Evolutionary conservation across 2,329 filamentous ascomycete species (phyloP).

Genomic region (Aphanoascus verrucosus): DNA sequence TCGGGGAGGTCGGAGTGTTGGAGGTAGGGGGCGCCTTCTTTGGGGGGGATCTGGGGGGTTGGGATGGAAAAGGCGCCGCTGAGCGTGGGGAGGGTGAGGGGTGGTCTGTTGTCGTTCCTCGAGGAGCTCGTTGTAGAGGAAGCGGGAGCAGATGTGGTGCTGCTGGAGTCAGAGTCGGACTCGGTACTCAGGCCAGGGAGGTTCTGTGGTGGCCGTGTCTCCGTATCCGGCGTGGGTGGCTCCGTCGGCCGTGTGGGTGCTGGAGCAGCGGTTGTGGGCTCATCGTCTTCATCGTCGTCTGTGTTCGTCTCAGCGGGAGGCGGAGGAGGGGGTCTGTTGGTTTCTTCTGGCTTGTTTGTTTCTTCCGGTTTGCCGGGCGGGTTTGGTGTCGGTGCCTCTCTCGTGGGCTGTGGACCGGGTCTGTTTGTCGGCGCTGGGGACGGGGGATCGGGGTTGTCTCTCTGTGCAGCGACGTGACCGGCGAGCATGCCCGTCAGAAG

Average conservation of each 20-base stretch:
- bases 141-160: slow-evolving; percentile 18
- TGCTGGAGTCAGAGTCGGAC: slow-evolving; percentile 19
- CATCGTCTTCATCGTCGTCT: slow-evolving; percentile 15
- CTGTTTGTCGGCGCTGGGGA: background rate
- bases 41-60: slow-evolving; percentile 67
- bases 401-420: slow-evolving; percentile 16
- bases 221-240: slow-evolving; percentile 14
- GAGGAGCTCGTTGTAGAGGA: slow-evolving; percentile 17
- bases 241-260: slow-evolving; percentile 15
- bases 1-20: slow-evolving; percentile 73
- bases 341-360: background rate
- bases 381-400: slow-evolving; percentile 17
- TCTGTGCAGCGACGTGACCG: slow-evolving; percentile 12
- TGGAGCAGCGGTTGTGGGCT: slow-evolving; percentile 16
- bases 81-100: slow-evolving; percentile 41
- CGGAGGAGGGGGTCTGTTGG: background rate
- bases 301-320: background rate
- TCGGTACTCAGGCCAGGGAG: slow-evolving; percentile 16
- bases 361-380: background rate
- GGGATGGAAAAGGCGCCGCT: slow-evolving; percentile 54
- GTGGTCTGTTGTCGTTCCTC: slow-evolving; percentile 22
- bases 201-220: slow-evolving; percentile 7
- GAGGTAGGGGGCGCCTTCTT: slow-evolving; percentile 80
- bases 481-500: slow-evolving; percentile 8
- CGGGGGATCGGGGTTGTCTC: slow-evolving; percentile 5